phyloP scores from a whole-genome alignment of 129 eudicot species.

The Logfia minima region DNA sequence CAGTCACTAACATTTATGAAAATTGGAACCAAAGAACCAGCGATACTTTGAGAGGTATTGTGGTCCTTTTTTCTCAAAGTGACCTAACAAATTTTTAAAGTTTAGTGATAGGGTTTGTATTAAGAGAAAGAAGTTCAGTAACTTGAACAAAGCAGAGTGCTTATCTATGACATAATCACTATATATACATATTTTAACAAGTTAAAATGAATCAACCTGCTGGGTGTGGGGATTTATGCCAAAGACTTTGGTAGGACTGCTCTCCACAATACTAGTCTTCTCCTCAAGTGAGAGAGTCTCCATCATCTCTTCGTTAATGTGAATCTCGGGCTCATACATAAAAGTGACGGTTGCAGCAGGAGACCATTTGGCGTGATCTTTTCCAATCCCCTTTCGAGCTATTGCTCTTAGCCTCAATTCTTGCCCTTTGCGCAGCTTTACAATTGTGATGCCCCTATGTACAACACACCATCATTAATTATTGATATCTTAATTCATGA shows the following conservation, averaged over 20 bases:
- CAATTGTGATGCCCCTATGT: conserved; percentile 90
- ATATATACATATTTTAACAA: not conserved
- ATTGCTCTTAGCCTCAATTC: conserved; percentile 91
- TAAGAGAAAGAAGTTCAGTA: not conserved
- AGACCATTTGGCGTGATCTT: conserved; percentile 99
- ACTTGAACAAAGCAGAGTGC: not conserved
- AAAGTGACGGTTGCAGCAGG: conserved; percentile 99
- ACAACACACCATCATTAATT: not conserved
- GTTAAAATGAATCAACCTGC: conserved; percentile 48
- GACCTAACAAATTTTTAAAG: not conserved
- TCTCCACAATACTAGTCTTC: conserved; percentile 68
- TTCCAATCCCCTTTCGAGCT: conserved; percentile 97
- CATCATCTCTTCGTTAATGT: conserved; percentile 92
- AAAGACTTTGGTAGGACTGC: conserved; percentile 96
- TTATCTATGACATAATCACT: not conserved
- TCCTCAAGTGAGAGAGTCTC: conserved; percentile 73
- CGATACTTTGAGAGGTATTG: not conserved
- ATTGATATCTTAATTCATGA: not conserved
- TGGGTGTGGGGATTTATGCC: conserved; percentile 59
- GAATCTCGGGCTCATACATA: conserved; percentile 96
- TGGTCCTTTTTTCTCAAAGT: not conserved
- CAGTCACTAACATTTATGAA: not conserved
- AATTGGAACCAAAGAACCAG: not conserved
- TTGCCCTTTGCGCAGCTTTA: conserved; percentile 91
- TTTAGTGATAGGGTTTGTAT: not conserved